These are phyloP conservation scores for Nicotiana tabacum DNA, from an alignment of 257 asterid species.

Conservation along the genomic window DNA sequence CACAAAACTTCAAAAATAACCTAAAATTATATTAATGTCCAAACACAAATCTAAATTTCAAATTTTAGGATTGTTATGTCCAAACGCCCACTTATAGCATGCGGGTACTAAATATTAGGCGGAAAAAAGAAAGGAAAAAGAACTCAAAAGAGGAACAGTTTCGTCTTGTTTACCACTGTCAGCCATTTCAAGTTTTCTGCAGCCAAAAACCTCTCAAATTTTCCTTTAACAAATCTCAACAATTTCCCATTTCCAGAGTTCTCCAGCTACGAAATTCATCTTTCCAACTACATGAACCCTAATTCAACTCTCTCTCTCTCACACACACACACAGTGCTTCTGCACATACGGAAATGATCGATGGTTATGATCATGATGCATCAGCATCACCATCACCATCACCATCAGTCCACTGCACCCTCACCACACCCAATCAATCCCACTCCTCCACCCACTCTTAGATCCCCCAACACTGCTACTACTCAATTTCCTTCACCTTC, in stretches of 20 bases:
- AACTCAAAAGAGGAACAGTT: not conserved
- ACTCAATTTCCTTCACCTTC: not conserved
- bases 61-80: no score
- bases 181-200: not conserved
- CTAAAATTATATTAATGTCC: no score
- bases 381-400: conserved; percentile 29
- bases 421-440: conserved; percentile 20
- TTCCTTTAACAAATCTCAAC: not conserved
- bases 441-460: conserved; percentile 20
- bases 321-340: not conserved
- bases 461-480: conserved; percentile 26
- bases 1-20: no score
- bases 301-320: not conserved
- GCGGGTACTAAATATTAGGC: no score
- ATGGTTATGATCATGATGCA: conserved; percentile 30
- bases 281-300: not conserved
- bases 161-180: not conserved
- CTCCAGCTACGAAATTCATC: not conserved
- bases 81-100: no score
- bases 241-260: not conserved
- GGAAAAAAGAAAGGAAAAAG: not conserved
- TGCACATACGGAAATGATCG: conserved; percentile 20
- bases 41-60: no score
- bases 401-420: conserved; percentile 16
- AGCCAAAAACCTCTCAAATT: not conserved